Base-by-base conservation (phyloP, 495 filamentous ascomycete genomes). In the Delitschia confertaspora region DNA sequence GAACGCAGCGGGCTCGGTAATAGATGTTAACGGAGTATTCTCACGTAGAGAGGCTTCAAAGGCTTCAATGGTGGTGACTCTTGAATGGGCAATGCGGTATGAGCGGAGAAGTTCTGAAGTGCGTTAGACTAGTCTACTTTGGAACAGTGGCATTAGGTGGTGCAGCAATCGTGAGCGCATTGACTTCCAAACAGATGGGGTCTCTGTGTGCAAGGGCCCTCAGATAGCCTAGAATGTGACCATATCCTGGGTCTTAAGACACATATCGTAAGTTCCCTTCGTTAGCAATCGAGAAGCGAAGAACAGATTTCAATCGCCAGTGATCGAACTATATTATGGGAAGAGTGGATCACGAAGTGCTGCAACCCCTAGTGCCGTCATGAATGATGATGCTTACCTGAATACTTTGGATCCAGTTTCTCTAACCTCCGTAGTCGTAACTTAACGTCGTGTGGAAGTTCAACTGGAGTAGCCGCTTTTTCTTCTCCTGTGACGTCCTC, bases 11-110 rank as follows among this genome's bases (percentile, higher is more conserved):
- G 88, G 84, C 45, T 98, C 93, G 38, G 69, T 74, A 44, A 96
- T 94, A 3, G 84, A 85, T 11, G 85, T 82, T 16, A 95, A 65
- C 0, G 91, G 89, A 0, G 93, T 96, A 46, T 88, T 83, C 55
- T 98, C 91, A 56, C 82, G 82, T 6, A 98, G 70, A 2, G 81
- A 76, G 33, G 83, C 83, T 66, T 98, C 91, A 56, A 98, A 96
- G 0, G 83, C 82, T 56, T 95, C 91, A 55, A 96, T 93, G 2
- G 79, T 73, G 4, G 79, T 70, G 21, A 86, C 83, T 21, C 85
- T 78, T 21, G 85, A 78, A 65, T 96, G 91, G 3, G 89, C 89
- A 35, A 84, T 76, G 35, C 85, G 79, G 62, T 98, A 98, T 2
- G 88, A 91, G 29, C 85, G 82, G 37, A 96, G 70, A 0, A 98